Percentiles rank a stretch among this genome's conserved stretches.
phyloP scores from a whole-genome alignment of 352 stramenopile genomes.

The Globisporangium middletonii region DNA sequence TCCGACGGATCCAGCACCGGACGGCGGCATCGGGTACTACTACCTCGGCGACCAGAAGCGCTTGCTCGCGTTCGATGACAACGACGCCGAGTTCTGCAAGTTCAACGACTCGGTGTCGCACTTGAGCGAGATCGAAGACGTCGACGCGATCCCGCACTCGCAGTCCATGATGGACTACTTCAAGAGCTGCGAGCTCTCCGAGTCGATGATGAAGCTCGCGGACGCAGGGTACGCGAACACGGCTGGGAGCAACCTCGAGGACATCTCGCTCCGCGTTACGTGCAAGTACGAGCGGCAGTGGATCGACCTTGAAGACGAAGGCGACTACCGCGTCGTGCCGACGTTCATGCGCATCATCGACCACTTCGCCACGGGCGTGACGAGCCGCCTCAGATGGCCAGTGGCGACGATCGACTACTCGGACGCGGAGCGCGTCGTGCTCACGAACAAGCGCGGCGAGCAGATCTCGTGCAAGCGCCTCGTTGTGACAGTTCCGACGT shows the following conservation, averaged over 20 bases:
- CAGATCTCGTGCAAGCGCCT: slow-evolving; percentile 50
- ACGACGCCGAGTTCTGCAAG: slow-evolving; percentile 62
- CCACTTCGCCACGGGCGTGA: slow-evolving; percentile 42
- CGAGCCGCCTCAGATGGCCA: slow-evolving; percentile 44
- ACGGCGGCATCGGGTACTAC: slow-evolving; percentile 81
- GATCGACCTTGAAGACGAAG: slow-evolving; percentile 77
- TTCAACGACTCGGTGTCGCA: slow-evolving; percentile 62
- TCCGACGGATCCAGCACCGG: slow-evolving; percentile 57
- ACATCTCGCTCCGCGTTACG: slow-evolving; percentile 77
- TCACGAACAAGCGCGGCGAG: slow-evolving; percentile 52
- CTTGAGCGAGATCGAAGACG: slow-evolving; percentile 59
- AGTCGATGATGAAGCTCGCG: slow-evolving; percentile 80
- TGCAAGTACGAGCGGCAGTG: slow-evolving; percentile 81
- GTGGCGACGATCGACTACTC: slow-evolving; percentile 60
- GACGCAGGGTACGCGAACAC: slow-evolving; percentile 80
- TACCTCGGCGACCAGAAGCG: slow-evolving; percentile 84
- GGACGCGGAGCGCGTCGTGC: slow-evolving; percentile 30
- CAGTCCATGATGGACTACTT: slow-evolving; percentile 84
- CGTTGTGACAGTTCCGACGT: slow-evolving; percentile 74
- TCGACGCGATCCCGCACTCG: slow-evolving; percentile 46
- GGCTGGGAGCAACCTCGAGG: slow-evolving; percentile 48
- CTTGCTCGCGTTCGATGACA: slow-evolving; percentile 66
- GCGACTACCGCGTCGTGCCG: slow-evolving; percentile 66
- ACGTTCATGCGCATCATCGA: slow-evolving; percentile 69
- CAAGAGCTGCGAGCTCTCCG: slow-evolving; percentile 38